Conservation (phyloP, 2,329 filamentous ascomycete species). For the Fonsecaea pugnacius region DNA sequence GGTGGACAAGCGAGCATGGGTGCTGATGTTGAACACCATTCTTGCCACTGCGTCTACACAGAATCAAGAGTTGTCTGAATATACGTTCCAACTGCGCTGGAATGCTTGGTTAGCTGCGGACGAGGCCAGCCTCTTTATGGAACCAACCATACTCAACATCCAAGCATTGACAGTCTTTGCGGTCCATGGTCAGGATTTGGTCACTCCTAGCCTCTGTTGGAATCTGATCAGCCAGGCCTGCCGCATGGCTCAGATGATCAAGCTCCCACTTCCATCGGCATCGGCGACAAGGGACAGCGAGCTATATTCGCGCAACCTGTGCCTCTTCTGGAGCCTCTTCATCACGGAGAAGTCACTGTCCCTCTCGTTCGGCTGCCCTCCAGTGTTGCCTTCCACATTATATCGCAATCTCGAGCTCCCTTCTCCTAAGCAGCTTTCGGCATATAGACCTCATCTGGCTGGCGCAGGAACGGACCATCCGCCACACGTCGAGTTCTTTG, state of each 20-base stretch:
- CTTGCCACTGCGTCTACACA: constrained; percentile 16
- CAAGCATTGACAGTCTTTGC: constrained; percentile 16
- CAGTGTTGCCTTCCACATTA: constrained; percentile 1
- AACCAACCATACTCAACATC: constrained; percentile 11
- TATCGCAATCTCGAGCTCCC: constrained; percentile 10
- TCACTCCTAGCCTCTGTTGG: constrained; percentile 12
- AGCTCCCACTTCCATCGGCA: constrained; percentile 6
- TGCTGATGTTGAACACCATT: constrained; percentile 16
- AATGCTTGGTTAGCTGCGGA: constrained; percentile 17
- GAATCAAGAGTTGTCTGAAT: constrained; percentile 1
- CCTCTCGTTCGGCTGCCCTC: constrained; percentile 13
- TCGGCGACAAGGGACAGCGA: not conserved
- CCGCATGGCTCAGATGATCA: constrained; percentile 15
- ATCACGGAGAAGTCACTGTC: constrained; percentile 13
- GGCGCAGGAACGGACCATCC: not conserved
- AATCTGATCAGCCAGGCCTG: constrained; percentile 11
- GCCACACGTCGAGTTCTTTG: constrained; percentile 12
- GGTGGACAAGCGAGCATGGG: constrained; percentile 3
- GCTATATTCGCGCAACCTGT: constrained; percentile 8
- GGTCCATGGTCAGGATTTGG: constrained; percentile 16
- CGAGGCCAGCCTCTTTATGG: constrained; percentile 13
- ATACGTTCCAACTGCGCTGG: constrained; percentile 13
- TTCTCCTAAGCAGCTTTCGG: constrained; percentile 10
- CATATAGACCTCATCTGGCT: constrained; percentile 8
- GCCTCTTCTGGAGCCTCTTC: constrained; percentile 18